Evolutionary conservation across 1,139 yeast genomes (phyloP).

Genomic region (Taphrina pruni): DNA sequence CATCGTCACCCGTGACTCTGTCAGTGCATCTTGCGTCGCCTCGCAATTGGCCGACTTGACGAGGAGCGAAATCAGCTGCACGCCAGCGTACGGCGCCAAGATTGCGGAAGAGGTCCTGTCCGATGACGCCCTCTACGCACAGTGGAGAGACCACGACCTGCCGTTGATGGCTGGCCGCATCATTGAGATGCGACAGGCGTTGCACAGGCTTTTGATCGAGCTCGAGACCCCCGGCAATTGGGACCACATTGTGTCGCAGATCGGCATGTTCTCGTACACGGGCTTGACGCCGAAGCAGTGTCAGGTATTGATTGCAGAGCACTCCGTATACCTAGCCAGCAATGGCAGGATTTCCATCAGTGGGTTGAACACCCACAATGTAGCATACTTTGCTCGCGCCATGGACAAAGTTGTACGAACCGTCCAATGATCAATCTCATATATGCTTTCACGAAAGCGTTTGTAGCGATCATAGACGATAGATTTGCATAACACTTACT

Average conservation of each 20-base stretch:
- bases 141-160: slow-evolving; percentile 78
- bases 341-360: slow-evolving; percentile 94
- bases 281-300: slow-evolving; percentile 78
- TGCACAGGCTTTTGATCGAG: slow-evolving; percentile 60
- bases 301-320: slow-evolving; percentile 68
- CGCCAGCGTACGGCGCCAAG: slow-evolving; percentile 92
- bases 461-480: slow-evolving; percentile 1
- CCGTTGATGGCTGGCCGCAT: slow-evolving; percentile 77
- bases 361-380: slow-evolving; percentile 80
- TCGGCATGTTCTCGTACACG: slow-evolving; percentile 96
- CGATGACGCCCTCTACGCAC: slow-evolving; percentile 63
- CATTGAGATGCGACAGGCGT: slow-evolving; percentile 66
- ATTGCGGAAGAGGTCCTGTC: slow-evolving; percentile 78
- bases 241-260: slow-evolving; percentile 85
- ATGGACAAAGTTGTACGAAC: slow-evolving; percentile 52
- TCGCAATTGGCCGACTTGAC: slow-evolving; percentile 81
- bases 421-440: slow-evolving; percentile 15
- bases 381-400: slow-evolving; percentile 79
- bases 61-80: slow-evolving; percentile 88
- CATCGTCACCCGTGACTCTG: slow-evolving; percentile 54
- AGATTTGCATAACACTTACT: not conserved
- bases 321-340: slow-evolving; percentile 79
- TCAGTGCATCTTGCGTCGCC: slow-evolving; percentile 58
- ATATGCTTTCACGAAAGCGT: not conserved
- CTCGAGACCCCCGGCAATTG: slow-evolving; percentile 69